Evolutionary conservation across 352 stramenopile genomes (phyloP).

Genomic region (Thraustotheca clavata): DNA sequence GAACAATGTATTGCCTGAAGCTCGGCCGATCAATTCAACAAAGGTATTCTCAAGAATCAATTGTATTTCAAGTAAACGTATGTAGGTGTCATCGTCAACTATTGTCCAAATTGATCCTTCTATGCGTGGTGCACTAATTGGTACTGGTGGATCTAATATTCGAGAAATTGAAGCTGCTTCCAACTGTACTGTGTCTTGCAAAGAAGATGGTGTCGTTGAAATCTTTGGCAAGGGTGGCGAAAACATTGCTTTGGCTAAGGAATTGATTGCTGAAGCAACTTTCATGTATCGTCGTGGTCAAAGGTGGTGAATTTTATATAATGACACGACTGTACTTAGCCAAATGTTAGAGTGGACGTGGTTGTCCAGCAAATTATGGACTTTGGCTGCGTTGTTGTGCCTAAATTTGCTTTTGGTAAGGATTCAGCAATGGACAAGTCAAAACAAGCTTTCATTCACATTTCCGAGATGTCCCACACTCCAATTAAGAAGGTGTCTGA

Average conservation of each 20-base stretch:
- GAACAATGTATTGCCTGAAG: slow-evolving; percentile 52
- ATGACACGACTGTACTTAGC: not conserved
- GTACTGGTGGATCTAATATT: slow-evolving; percentile 63
- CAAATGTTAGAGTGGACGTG: slow-evolving; percentile 74
- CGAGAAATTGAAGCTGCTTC: slow-evolving; percentile 59
- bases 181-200: slow-evolving; percentile 53
- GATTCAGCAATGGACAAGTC: slow-evolving; percentile 64
- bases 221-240: slow-evolving; percentile 77
- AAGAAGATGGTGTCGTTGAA: slow-evolving; percentile 81
- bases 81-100: not conserved
- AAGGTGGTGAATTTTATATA: slow-evolving; percentile 10
- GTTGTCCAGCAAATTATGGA: slow-evolving; percentile 91
- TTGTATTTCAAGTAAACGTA: not conserved
- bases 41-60: slow-evolving; percentile 11
- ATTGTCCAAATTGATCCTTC: slow-evolving; percentile 8
- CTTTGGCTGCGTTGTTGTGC: slow-evolving; percentile 90
- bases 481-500: slow-evolving; percentile 61
- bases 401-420: slow-evolving; percentile 26
- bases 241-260: slow-evolving; percentile 65
- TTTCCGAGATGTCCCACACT: slow-evolving; percentile 82
- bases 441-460: slow-evolving; percentile 90
- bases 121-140: slow-evolving; percentile 53
- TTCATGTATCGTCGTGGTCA: slow-evolving; percentile 9
- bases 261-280: slow-evolving; percentile 49
- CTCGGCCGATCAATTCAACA: slow-evolving; percentile 36